Conservation (phyloP, 345 rosid genomes). For the Ricinus communis region DNA sequence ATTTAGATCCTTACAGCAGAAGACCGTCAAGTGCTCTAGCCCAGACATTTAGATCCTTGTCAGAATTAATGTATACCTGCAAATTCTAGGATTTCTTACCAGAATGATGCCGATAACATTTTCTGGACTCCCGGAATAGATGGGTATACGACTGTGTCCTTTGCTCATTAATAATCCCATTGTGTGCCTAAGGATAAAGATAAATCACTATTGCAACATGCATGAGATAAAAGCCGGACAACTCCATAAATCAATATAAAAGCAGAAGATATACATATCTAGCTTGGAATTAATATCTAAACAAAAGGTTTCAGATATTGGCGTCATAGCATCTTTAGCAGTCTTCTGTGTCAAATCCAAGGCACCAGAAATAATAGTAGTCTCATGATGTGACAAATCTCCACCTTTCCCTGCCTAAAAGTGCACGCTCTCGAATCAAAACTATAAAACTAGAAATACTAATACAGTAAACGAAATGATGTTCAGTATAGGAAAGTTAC, state of each 20-base stretch:
- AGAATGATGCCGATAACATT: conserved; percentile 59
- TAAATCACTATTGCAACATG: not conserved
- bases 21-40: too few species aligned
- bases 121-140: conserved; percentile 42
- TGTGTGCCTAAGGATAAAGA: conserved; percentile 36
- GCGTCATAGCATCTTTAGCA: conserved; percentile 78
- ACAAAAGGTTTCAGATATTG: conserved; percentile 52
- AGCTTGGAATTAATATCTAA: conserved; percentile 63
- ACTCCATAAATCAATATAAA: not conserved
- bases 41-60: not conserved
- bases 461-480: not conserved
- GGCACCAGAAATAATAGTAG: conserved; percentile 75
- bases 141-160: conserved; percentile 78
- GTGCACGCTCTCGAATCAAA: not conserved
- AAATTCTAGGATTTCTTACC: conserved; percentile 35
- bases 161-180: conserved; percentile 55
- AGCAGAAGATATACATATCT: conserved; percentile 41
- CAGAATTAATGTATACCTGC: not conserved
- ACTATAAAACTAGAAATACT: not conserved
- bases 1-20: too few species aligned
- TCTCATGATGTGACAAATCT: conserved; percentile 70
- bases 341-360: conserved; percentile 75
- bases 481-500: not conserved
- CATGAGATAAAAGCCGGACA: too few species aligned
- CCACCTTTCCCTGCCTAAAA: conserved; percentile 80